A percentile compares a stretch with the other conserved stretches of the same genome.
phyloP scores from a whole-genome alignment of 371 early-diverging fungal species.

The Apophysomyces ossiformis region DNA sequence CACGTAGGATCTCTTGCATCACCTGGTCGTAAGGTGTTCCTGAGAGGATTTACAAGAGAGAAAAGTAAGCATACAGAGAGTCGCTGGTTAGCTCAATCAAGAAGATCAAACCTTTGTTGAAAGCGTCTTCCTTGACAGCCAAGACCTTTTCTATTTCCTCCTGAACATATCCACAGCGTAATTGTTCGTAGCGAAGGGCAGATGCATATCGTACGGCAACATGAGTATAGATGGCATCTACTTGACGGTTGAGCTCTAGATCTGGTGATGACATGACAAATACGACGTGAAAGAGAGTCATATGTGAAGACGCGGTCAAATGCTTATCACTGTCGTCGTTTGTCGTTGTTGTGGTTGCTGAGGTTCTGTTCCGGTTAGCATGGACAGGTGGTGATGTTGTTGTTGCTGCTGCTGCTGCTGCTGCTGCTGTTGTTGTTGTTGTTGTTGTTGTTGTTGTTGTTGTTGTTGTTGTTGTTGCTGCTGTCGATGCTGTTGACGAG shows the following conservation, averaged over 20 bases:
- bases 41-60: neutral
- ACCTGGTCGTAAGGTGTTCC: conserved; percentile 44
- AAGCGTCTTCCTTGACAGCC: conserved; percentile 59
- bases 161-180: conserved; percentile 79
- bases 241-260: conserved; percentile 60
- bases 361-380: neutral
- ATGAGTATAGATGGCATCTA: conserved; percentile 73
- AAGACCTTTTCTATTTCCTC: conserved; percentile 78
- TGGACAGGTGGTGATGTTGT: neutral
- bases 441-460: conserved; percentile 10
- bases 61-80: neutral
- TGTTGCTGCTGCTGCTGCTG: neutral
- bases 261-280: conserved; percentile 70
- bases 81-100: neutral
- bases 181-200: conserved; percentile 82
- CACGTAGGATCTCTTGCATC: conserved; percentile 41
- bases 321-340: conserved; percentile 27
- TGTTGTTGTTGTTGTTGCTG: neutral
- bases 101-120: conserved; percentile 43
- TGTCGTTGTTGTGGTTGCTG: conserved; percentile 11
- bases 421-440: conserved; percentile 22
- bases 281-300: conserved; percentile 86
- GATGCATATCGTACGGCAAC: conserved; percentile 76
- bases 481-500: conserved; percentile 18
- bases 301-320: conserved; percentile 40